Base-by-base conservation (phyloP, 2,329 filamentous ascomycete genomes). In the Magnaporthales sp. region DNA sequence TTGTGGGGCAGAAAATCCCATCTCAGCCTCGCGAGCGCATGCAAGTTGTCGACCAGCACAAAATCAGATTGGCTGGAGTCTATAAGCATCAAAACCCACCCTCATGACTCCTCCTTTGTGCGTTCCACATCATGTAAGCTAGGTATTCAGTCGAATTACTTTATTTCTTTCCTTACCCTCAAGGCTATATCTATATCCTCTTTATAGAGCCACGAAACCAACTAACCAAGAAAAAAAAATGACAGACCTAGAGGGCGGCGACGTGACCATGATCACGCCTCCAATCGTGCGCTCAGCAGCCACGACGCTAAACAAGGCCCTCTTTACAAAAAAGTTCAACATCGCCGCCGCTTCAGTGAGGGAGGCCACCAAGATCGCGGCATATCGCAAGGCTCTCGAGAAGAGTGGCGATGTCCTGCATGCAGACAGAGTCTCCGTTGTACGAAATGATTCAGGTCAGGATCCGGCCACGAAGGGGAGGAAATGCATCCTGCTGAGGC, bases 321-420 rank as follows among this genome's bases (percentile, higher is more conserved):
- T 96, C 70, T 98, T 98, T 80, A 83, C 86, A 65, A 92, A 89
- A 76, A 91, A 84, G 0, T 80, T 97, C 66, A 88, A 89, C 27
- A 81, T 94, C 27, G 86, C 92, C 9, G 93, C 93, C 2, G 94
- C 93, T 7, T 86, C 90, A 51, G 82, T 98, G 61, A 85, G 86
- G 70, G 90, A 95, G 74, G 85, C 85, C 68, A 90, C 87, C 71
- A 86, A 92, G 72, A 92, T 98, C 67, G 84, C 89, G 27, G 84
- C 82, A 70, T 89, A 91, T 75, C 86, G 91, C 69, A 87, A 86
- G 71, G 81, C 85, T 60, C 80, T 97, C 31, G 79, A 85, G 30
- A 84, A 83, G 70, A 89, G 85, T 68, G 83, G 83, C 13, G 91
- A 96, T 74, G 75, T 92, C 15, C 77, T 97, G 22, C 73, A 77